Evolutionary conservation across 106 monocot species (phyloP), one percentile per base, ranked within the genome.

Genomic region (Acorus gramineus): DNA sequence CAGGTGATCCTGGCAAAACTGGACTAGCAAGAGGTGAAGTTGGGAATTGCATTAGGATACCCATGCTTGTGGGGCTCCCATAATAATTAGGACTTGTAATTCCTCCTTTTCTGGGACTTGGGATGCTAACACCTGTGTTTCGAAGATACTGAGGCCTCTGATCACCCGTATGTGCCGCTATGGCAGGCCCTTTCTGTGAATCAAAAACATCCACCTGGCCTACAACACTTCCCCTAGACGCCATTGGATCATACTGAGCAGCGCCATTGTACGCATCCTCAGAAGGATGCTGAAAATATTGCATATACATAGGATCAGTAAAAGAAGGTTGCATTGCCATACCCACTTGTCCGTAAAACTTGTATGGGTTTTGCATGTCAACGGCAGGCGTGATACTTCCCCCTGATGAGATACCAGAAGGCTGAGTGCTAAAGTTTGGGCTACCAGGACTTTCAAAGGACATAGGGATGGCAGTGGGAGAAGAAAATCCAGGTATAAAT

Each of bases 261-360:
- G 63, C 54, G 69, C 66, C 64, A 54, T 62, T 14, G 81, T 82
- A 85, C 14, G 74, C 50, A 76, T 81, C 74, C 47, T 76, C 10
- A 69, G 75, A 64, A 57, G 82, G 79, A 9, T 90, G 84, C 14
- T 85, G 84, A 68, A 85, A 85, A 58, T 74, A 91, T 50, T 75
- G 69, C 71, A 85, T 63, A 67, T 77, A 90, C 1, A 83, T 45
- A 60, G 84, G 77, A 60, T 90, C 85, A 46, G 70, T 50, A 58
- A 78, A 76, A 44, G 95, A 57, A 63, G 76, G 85, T 50, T 78
- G 84, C 55, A 73, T 64, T 64, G 81, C 62, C 44, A 80, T 44
- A 5, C 82, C 87, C 55, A 73, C 59, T 50, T 87, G 90, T 11
- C 86, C 90, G 66, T 87, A 90, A 46, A 77, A 70, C 58, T 92